Evolutionary conservation across 352 stramenopile genomes (phyloP), one percentile per base, ranked within the genome.

Genomic region (Phytophthora lateralis): DNA sequence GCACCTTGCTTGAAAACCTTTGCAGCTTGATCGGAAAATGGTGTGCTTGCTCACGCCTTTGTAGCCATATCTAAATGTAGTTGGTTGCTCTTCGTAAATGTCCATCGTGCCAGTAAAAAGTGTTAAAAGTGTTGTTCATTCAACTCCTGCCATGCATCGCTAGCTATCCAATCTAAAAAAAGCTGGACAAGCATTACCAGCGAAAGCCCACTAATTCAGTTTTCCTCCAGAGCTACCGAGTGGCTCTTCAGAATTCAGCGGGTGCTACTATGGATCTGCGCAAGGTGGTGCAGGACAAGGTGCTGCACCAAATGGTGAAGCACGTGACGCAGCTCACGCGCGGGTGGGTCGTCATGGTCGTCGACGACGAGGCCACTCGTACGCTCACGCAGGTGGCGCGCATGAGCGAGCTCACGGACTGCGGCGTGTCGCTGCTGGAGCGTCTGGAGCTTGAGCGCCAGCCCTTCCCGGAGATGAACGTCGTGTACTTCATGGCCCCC

Each of bases 361-460:
- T 99, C 26, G 97, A 99, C 80, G 84, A 98, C 39, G 76, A 84
- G 52, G 91, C 96, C 7, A 97, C 97, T 30, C 85, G 86, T 20
- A 91, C 98, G 18, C 91, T 99, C 39, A 98, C 93, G 14, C 94
- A 93, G 12, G 92, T 95, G 6, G 88, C 99, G 39, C 93, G 96
- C 32, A 99, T 99, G 96, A 99, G 98, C 73, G 97, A 99, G 59
- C 88, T 99, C 45, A 99, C 98, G 80, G 96, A 99, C 77, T 95
- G 92, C 53, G 91, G 96, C 21, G 91, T 99, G 17, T 98, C 95
- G 4, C 88, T 99, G 52, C 90, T 99, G 12, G 97, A 99, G 73
- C 90, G 96, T 12, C 80, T 99, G 30, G 86, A 98, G 60, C 97
- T 98, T 61, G 93, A 91, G 54, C 80, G 96, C 1, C 97, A 98